Evolutionary conservation across 768 basidiomycete genomes (phyloP).

Genomic region (Naematelia aurantialba): DNA sequence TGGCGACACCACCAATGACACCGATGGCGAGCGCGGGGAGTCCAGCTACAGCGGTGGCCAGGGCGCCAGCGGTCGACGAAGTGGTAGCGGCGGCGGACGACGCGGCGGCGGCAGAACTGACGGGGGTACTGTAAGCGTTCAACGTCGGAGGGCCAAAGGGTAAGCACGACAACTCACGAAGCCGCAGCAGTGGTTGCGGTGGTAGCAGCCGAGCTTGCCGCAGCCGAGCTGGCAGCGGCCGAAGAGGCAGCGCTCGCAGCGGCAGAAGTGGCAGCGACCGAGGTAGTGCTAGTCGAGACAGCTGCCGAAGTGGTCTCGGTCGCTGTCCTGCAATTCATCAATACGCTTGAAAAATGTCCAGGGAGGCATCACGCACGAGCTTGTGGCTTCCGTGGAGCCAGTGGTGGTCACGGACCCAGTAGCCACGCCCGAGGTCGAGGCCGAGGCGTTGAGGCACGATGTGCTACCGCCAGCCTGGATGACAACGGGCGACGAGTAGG

Average conservation of each 20-base stretch:
- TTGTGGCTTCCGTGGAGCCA: too few relatives aligned
- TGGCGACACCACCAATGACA: conserved; percentile 34
- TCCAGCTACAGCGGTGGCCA: conserved; percentile 24
- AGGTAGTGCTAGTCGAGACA: conserved; percentile 10
- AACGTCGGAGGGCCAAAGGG: neutral
- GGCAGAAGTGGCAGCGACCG: conserved; percentile 17
- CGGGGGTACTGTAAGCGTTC: neutral
- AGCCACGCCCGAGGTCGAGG: conserved; percentile 24
- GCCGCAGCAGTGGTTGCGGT: conserved; percentile 14
- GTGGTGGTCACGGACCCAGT: conserved; percentile 31
- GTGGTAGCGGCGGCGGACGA: conserved; percentile 7
- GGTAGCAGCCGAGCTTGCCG: conserved; percentile 22
- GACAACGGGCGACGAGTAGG: conserved; percentile 41
- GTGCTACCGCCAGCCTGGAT: conserved; percentile 39
- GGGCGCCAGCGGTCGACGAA: conserved; percentile 15
- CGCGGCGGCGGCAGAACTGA: conserved; percentile 16
- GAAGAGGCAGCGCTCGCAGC: conserved; percentile 18
- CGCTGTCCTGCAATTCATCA: conserved; percentile 3
- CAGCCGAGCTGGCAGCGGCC: conserved; percentile 17
- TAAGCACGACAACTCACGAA: neutral
- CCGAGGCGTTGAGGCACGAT: conserved; percentile 37
- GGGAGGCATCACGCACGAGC: too few relatives aligned
- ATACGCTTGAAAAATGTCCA: too few relatives aligned
- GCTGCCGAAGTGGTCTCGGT: conserved; percentile 5
- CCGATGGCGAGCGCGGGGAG: conserved; percentile 34